Evolutionary conservation across 2,329 filamentous ascomycete genomes (phyloP).

Genomic region (Pseudogymnoascus sp.): DNA sequence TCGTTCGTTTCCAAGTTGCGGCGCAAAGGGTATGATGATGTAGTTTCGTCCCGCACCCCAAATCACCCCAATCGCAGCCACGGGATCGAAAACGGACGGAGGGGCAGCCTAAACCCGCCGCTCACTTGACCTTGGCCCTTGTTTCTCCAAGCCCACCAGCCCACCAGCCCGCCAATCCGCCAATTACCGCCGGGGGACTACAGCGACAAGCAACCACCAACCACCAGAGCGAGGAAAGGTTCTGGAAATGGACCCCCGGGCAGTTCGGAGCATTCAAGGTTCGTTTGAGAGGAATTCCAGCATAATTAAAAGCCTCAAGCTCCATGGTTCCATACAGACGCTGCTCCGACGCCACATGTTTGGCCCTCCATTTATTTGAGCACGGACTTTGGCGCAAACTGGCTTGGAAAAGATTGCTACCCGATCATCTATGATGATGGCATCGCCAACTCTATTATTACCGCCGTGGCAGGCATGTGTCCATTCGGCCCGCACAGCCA

Average conservation of each 20-base stretch:
- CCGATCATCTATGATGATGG: not conserved
- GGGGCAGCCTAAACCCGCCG: not conserved
- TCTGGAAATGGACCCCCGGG: not conserved
- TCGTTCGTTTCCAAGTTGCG: conserved; percentile 4
- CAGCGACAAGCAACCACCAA: not conserved
- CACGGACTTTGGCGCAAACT: not conserved
- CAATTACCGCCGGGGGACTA: not conserved
- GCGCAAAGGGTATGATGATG: conserved; percentile 7
- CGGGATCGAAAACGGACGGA: not conserved
- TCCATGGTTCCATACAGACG: not conserved
- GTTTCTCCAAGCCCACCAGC: not conserved
- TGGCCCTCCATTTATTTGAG: not conserved
- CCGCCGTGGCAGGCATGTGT: not conserved
- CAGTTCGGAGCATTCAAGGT: not conserved
- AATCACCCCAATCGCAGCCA: conserved; percentile 4
- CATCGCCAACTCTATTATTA: conserved; percentile 6
- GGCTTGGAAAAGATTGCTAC: not conserved
- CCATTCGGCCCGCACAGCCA: conserved; percentile 2
- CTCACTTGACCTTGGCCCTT: not conserved
- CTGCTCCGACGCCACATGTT: conserved; percentile 1
- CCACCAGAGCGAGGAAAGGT: not conserved
- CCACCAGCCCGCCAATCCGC: not conserved
- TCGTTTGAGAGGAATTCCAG: not conserved
- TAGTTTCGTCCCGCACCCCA: not conserved
- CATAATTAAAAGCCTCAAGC: not conserved